Evolutionary conservation across 2,329 filamentous ascomycete genomes (phyloP), one percentile per base, ranked within the genome.

Genomic region (Trichothecium roseum): DNA sequence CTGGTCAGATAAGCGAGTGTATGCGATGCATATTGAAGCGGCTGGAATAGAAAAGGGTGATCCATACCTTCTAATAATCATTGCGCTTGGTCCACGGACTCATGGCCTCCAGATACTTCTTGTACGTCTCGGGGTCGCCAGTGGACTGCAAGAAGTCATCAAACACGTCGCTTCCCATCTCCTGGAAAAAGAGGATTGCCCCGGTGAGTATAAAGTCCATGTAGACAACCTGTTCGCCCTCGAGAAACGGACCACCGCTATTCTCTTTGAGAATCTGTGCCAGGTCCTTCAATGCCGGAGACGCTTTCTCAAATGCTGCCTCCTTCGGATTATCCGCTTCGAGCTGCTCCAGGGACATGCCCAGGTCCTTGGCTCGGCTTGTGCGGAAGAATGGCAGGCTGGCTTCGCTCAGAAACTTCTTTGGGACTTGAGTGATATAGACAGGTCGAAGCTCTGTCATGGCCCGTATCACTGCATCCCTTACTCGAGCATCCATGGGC

Each of bases 121-220:
- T 31, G 31, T 40, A 35, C 26, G 34, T 16, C 17, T 34, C 35
- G 17, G 30, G 17, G 22, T 40, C 34, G 13, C 38, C 38, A 27
- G 30, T 40, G 14, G 31, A 18, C 20, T 51, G 50, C 18, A 68
- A 35, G 4, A 60, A 40, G 30, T 56, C 52, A 28, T 60, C 45
- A 43, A 58, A 69, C 3, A 58, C 20, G 17, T 54, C 53, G n/a
- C 57, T 50, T 28, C 60, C 53, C 15, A 62, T 48, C 1, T 51
- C 7, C 34, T 37, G 17, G 15, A 60, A 40, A 37, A 68, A 71
- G 4, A 68, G 52, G 38, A 78, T 41, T 24, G 59, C 57, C 1
- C 60, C 61, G 1, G 66, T 66, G 47, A 75, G 68, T 3, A 74
- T 59, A 37, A 83, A 72, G 48, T 78, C 76, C 4, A 67, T 68